Conservation (phyloP, 345 rosid genomes). For the Gossypium stocksii region DNA sequence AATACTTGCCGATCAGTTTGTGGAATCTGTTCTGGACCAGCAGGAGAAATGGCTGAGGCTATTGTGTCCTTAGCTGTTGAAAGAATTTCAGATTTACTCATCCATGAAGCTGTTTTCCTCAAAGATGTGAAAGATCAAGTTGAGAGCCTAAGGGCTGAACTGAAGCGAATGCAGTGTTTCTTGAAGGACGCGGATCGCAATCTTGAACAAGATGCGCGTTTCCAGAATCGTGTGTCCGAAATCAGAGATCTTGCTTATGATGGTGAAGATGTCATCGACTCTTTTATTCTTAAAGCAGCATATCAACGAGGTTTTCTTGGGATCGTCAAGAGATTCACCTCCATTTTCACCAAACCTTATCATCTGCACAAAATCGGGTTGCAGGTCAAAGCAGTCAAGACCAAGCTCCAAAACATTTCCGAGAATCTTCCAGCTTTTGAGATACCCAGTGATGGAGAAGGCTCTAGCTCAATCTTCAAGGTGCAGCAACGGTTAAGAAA, state of each 20-base stretch:
- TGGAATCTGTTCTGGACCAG: too few species aligned
- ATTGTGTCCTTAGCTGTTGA: background rate
- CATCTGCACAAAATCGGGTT: background rate
- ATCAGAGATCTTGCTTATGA: background rate
- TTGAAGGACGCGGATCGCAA: background rate
- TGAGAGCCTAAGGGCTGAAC: background rate
- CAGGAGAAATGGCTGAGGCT: background rate
- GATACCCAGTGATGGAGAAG: background rate
- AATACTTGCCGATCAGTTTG: too few species aligned
- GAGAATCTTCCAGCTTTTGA: background rate
- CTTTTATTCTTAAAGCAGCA: background rate
- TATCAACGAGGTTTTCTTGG: background rate
- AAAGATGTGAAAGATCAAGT: background rate
- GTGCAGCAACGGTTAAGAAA: background rate
- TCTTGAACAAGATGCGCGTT: background rate
- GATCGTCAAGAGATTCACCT: background rate
- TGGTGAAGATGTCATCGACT: background rate
- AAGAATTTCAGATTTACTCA: conserved; percentile 9
- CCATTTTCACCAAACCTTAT: background rate
- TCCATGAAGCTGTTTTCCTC: conserved; percentile 13
- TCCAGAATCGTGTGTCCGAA: background rate
- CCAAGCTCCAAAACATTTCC: background rate
- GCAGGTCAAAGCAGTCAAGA: background rate
- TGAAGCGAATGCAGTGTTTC: background rate
- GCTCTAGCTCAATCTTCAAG: background rate